phyloP scores from a whole-genome alignment of 2,329 filamentous ascomycete genomes.

The Claviceps monticola region DNA sequence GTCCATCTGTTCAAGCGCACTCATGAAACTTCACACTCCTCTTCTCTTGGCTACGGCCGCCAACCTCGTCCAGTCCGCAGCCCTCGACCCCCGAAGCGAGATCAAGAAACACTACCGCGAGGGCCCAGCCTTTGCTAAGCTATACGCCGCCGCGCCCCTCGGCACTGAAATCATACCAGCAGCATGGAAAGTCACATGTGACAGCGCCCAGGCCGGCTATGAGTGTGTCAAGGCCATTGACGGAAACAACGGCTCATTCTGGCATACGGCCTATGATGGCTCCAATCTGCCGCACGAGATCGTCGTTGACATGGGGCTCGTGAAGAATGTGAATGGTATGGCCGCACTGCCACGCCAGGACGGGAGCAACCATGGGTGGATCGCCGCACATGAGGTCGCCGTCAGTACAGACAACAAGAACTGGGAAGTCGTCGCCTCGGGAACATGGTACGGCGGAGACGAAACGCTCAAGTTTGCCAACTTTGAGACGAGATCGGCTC shows the following conservation, averaged over 20 bases:
- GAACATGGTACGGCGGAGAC: slow-evolving; percentile 16
- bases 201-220: slow-evolving; percentile 14
- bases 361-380: slow-evolving; percentile 12
- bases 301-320: slow-evolving; percentile 16
- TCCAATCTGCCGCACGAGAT: slow-evolving; percentile 15
- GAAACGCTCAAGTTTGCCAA: slow-evolving; percentile 17
- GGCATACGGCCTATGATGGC: slow-evolving; percentile 12
- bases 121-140: background rate
- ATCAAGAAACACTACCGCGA: slow-evolving; percentile 2
- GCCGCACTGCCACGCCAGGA: slow-evolving; percentile 18
- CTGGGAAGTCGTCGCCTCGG: slow-evolving; percentile 16
- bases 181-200: slow-evolving; percentile 16
- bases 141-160: slow-evolving; percentile 2
- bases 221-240: slow-evolving; percentile 17
- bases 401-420: slow-evolving; percentile 15
- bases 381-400: slow-evolving; percentile 14
- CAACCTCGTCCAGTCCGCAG: background rate
- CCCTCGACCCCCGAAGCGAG: background rate
- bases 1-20: background rate
- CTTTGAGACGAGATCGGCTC: slow-evolving; percentile 16
- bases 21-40: background rate
- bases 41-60: background rate
- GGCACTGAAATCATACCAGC: slow-evolving; percentile 4
- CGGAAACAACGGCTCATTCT: slow-evolving; percentile 15
- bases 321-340: slow-evolving; percentile 15